Evolutionary conservation across 1,284 basidiomycete genomes (phyloP).

Genomic region (Malassezia slooffiae): DNA sequence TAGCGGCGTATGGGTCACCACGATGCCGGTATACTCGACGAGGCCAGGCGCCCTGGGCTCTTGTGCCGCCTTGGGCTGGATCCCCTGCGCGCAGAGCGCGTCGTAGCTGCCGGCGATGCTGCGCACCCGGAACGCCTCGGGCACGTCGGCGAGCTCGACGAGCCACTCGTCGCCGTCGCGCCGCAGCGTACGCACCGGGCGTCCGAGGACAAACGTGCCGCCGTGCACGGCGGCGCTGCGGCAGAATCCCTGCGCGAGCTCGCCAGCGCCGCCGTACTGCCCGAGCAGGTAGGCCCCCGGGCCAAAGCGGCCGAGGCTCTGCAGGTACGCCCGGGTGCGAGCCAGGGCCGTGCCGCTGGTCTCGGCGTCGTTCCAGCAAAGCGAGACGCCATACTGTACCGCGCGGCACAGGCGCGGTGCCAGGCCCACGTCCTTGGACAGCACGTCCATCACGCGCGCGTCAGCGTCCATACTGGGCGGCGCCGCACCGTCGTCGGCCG

Average conservation of each 20-base stretch:
- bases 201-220: conserved; percentile 30
- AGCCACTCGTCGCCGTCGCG: background rate
- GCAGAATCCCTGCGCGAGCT: conserved; percentile 40
- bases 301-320: conserved; percentile 75
- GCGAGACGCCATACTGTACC: conserved; percentile 40
- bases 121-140: conserved; percentile 25
- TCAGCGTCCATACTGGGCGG: background rate
- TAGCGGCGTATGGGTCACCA: conserved; percentile 8
- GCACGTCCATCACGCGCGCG: background rate
- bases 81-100: conserved; percentile 50
- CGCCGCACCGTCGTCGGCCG: conserved; percentile 5
- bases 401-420: conserved; percentile 7
- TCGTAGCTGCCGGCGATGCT: conserved; percentile 54
- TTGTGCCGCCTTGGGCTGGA: conserved; percentile 1
- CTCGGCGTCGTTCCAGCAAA: conserved; percentile 32
- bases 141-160: conserved; percentile 19
- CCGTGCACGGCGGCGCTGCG: conserved; percentile 37
- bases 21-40: conserved; percentile 21
- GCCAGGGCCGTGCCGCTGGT: conserved; percentile 18
- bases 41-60: conserved; percentile 16
- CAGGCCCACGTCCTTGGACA: background rate
- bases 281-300: conserved; percentile 80
- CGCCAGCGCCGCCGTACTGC: conserved; percentile 68
- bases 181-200: conserved; percentile 12
- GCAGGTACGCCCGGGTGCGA: conserved; percentile 53